Evolutionary conservation across 2,329 filamentous ascomycete species (phyloP).

Genomic region (Sporothrix sp.): DNA sequence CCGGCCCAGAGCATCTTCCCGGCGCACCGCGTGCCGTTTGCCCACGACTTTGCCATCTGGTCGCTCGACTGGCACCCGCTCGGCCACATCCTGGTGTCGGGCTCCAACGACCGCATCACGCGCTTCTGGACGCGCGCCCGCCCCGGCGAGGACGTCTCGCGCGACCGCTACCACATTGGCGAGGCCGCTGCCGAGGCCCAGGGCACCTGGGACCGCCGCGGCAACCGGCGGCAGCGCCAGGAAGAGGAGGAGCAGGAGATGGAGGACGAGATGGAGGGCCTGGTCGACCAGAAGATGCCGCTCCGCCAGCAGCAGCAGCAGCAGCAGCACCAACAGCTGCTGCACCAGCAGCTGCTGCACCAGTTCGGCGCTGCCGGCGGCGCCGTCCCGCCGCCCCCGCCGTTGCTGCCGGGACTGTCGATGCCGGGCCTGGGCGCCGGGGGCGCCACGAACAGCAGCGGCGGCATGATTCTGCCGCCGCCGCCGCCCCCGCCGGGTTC

Average conservation of each 20-base stretch:
- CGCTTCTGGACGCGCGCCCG: conserved; percentile 91
- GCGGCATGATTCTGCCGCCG: conserved; percentile 31
- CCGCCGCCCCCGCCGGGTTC: conserved; percentile 42
- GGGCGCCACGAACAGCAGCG: conserved; percentile 18
- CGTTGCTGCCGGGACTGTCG: conserved; percentile 52
- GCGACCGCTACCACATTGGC: conserved; percentile 91
- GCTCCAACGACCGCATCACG: conserved; percentile 92
- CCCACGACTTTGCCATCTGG: conserved; percentile 94
- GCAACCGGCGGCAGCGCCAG: conserved; percentile 66
- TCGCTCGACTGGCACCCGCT: conserved; percentile 96
- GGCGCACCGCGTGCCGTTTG: conserved; percentile 75
- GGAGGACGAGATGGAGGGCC: conserved; percentile 85
- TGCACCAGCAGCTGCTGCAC: not conserved
- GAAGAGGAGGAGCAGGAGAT: conserved; percentile 91
- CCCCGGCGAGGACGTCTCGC: conserved; percentile 73
- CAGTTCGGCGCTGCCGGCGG: conserved; percentile 30
- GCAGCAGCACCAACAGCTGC: conserved; percentile 6
- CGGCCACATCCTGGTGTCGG: conserved; percentile 88
- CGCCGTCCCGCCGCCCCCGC: conserved; percentile 23
- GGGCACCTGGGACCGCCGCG: conserved; percentile 83
- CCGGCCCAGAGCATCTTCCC: conserved; percentile 87
- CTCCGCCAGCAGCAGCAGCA: conserved; percentile 34
- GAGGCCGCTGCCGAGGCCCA: conserved; percentile 87
- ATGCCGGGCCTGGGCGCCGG: conserved; percentile 42
- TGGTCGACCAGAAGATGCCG: conserved; percentile 83